Evolutionary conservation across 2,329 filamentous ascomycete genomes (phyloP), one percentile per base, ranked within the genome.

Genomic region (Colletotrichum tropicicola): DNA sequence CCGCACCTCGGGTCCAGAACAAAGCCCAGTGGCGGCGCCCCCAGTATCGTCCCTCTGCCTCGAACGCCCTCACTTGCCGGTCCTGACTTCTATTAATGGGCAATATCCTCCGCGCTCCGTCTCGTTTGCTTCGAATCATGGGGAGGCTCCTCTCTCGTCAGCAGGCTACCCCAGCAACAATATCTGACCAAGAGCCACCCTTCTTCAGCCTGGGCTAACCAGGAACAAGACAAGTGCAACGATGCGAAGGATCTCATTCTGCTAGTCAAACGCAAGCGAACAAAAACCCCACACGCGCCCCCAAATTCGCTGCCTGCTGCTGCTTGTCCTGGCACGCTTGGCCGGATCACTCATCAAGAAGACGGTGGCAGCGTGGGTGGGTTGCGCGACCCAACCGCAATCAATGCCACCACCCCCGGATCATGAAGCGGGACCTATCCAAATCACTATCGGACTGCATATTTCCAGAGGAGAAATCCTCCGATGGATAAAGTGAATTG

Each of bases 221-320:
- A 48, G 48, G 56, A 60, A 47, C 48, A n/a, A 49, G 19, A 48
- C 61, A 60, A 65, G 57, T 30, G 48, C 48, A 48, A 43, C 27
- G 39, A 60, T 60, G 23, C 37, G 37, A 58, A 58, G 53, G 45
- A 39, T 51, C 39, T 49, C 45, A 17, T 28, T 43, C 48, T 49
- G 43, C 48, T 65, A 65, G 61, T 60, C 61, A 65, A 65, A 60
- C 56, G 37, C 43, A 48, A 49, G 61, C 61, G 48, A 43, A 54
- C 28, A 35, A 28, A 30, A 30, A 60, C 48, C 48, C 56, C 61
- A 64, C 61, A 54, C 27, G 19, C 13, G 13, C 43, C 27, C 48
- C 43, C 48, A 60, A 59, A 30, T 28, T 15, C 23, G 28, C 10
- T 28, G 43, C 23, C 44, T 45, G 28, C 28, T 37, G 39, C 17